Evolutionary conservation across 805 yeast genomes (phyloP), one percentile per base, ranked within the genome.

Genomic region (Myxozyma neotropica): DNA sequence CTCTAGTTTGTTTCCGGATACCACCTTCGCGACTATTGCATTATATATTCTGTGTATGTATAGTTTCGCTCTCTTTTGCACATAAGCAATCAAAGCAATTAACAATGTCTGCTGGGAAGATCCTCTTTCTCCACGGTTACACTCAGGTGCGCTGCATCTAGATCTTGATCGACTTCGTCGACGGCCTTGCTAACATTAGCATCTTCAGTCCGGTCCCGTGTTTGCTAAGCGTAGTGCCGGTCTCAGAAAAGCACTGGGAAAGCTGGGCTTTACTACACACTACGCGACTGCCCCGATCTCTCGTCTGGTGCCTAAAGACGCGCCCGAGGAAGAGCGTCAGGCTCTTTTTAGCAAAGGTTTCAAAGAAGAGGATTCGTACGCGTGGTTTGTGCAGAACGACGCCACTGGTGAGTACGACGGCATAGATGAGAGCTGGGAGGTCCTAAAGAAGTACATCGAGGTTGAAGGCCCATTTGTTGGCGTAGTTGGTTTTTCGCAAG

Each of bases 181-280:
- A 26, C 38, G 10, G 19, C 19, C 8, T 13, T 23, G 12, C 12
- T 21, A n/a, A n/a, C n/a, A n/a, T 10, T 27, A 13, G 1, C 15
- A 15, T 19, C 21, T 17, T 3, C 96, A 93, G 77, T 87, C 85
- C 63, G 93, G 93, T 6, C 80, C 87, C 43, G 80, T 86, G 13
- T 93, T 93, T 75, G 87, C 95, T 53, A 89, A 87, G 66, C 94
- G 94, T 73, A 86, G 96, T 0, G 86, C 96, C 1, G 97, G 96
- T 2, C 79, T 93, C 24, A 80, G 98, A 63, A 93, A 93, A 69
- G 81, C 84, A 44, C 75, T 94, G 2, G 51, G 63, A 80, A 82
- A 69, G 79, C 82, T 35, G 85, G 89, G 48, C 83, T 86, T 67
- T 89, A 88, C 68, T 79, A 89, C 40, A 6, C 83, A 86, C 27